Percentiles rank a stretch among this genome's conserved stretches.
These are phyloP conservation scores for Raddia distichophylla DNA, from an alignment of 176 grass and related monocot species.

Conservation along the genomic window DNA sequence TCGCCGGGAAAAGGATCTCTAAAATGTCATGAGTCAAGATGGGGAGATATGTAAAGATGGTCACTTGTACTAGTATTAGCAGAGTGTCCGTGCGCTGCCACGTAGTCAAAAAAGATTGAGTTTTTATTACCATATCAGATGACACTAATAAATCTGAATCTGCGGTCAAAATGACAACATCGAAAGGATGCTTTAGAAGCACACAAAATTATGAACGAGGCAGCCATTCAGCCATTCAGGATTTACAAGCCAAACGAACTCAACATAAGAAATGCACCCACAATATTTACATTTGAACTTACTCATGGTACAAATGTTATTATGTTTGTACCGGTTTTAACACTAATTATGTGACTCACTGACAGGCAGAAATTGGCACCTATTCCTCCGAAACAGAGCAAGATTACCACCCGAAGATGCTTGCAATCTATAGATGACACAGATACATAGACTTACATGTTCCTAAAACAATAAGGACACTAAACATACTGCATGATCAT, in stretches of 20 bases:
- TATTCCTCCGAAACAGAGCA: conserved; percentile 22
- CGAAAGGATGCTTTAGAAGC: conserved; percentile 12
- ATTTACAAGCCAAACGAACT: conserved; percentile 14
- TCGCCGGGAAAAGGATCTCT: no score
- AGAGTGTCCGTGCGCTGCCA: no score
- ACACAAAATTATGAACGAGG: conserved; percentile 23
- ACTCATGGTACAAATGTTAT: background rate
- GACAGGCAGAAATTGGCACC: conserved; percentile 21
- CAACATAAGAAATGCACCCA: background rate
- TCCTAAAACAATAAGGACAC: conserved; percentile 25
- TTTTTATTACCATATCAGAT: background rate
- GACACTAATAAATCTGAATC: background rate
- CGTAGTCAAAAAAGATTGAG: no score
- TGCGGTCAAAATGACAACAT: conserved; percentile 26
- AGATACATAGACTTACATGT: background rate
- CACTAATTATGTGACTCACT: conserved; percentile 26
- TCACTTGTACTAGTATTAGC: no score
- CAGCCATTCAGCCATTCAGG: conserved; percentile 2
- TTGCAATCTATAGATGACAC: no score
- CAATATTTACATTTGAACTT: conserved; percentile 48
- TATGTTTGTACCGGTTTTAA: background rate
- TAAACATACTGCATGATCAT: conserved; percentile 7
- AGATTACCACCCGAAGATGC: conserved; percentile 1
- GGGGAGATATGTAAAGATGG: no score
- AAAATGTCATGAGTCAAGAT: no score